A percentile compares a stretch with the other conserved stretches of the same genome.
Conservation (phyloP, 2,329 filamentous ascomycete species). For the Cytospora leucostoma region DNA sequence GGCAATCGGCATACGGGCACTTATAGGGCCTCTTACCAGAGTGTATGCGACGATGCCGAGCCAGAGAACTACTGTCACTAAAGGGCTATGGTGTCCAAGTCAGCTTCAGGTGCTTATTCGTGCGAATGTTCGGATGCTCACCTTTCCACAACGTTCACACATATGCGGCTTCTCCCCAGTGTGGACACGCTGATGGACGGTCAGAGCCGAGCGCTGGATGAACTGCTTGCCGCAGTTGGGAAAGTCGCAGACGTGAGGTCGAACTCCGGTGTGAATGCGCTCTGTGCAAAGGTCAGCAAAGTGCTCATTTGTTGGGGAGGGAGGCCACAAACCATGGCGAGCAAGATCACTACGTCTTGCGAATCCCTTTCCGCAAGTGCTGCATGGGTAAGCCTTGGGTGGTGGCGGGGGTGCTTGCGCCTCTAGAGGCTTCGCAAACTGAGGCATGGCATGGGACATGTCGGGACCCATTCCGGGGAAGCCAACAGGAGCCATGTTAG, state of each 20-base stretch:
- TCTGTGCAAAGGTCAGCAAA: conserved; percentile 57
- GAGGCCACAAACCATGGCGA: conserved; percentile 65
- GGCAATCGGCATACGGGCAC: conserved; percentile 94
- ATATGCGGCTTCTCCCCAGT: conserved; percentile 98
- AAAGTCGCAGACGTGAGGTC: conserved; percentile 90
- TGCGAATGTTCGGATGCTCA: conserved; percentile 44
- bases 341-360: conserved; percentile 91
- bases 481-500: conserved; percentile 39
- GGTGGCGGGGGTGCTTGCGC: conserved; percentile 39
- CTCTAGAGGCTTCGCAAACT: conserved; percentile 39
- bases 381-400: conserved; percentile 80
- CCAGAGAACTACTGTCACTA: conserved; percentile 92
- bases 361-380: conserved; percentile 87
- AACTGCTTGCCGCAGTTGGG: conserved; percentile 92
- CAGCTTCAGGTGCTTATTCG: not conserved
- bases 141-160: conserved; percentile 96
- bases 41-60: conserved; percentile 90
- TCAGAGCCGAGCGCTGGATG: conserved; percentile 93
- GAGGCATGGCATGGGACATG: conserved; percentile 44
- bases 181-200: conserved; percentile 92
- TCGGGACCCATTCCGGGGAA: conserved; percentile 41
- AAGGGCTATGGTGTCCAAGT: conserved; percentile 67
- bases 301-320: not conserved
- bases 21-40: conserved; percentile 96
- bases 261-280: conserved; percentile 88